Evolutionary conservation across 805 yeast species (phyloP), one percentile per base, ranked within the genome.

Genomic region (Saccharomyces jurei): DNA sequence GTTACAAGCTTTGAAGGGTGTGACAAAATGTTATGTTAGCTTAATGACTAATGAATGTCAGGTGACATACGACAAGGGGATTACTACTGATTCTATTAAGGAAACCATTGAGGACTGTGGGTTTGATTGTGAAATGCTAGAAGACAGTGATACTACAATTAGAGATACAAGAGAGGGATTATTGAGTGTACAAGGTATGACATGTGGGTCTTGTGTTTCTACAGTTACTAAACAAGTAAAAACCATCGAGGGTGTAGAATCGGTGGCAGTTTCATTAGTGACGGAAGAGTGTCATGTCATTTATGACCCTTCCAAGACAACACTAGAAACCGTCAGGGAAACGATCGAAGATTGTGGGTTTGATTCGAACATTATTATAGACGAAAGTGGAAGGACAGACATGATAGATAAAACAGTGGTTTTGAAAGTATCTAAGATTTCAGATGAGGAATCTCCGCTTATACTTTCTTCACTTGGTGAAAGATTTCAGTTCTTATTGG

Each of bases 181-280:
- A 46, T 36, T 52, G 41, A 52, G 52, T 6, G 64, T 76, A 2
- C 60, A 72, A 14, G 97, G 97, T 2, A 92, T 91, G 97, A 91
- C 98, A 1, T 92, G 97, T 65, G 85, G 94, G 1, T 80, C 96
- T 1, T 92, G 98, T 66, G 78, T 87, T 0, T 76, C 84, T 1
- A 74, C 94, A 0, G 81, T 92, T 22, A 80, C 84, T 0, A 70
- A 72, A 27, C 83, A 83, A 0, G 63, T 89, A 28, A 71, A 75
- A 53, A 64, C 64, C 0, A 53, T 81, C 8, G 70, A 72, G 0
- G 87, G 86, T 1, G 86, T 89, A 1, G 50, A 62, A 1, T 63
- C 69, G 4, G 88, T 77, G 0, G 75, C 78, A 2, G 88, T 91
- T 1, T 86, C 96, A 1, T 76, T 89, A 30, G 71, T 88, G 3